Evolutionary conservation across 768 basidiomycete species (phyloP).

Genomic region (Lentinula sp.): DNA sequence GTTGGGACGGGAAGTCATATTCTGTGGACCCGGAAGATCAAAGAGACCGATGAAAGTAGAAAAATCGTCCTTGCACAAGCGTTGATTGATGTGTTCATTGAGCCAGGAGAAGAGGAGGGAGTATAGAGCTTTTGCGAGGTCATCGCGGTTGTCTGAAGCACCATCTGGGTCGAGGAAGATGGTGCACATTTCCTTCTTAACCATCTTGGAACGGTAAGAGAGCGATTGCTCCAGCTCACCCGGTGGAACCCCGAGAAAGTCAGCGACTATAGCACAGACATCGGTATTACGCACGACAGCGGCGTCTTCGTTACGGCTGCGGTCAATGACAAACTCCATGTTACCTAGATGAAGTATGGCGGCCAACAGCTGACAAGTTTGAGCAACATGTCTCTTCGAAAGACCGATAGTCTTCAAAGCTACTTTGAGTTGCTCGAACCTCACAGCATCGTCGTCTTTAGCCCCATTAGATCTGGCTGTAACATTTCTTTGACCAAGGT

Average conservation of each 20-base stretch:
- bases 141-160: constrained; percentile 88
- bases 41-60: constrained; percentile 88
- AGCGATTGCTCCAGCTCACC: constrained; percentile 71
- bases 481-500: constrained; percentile 68
- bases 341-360: constrained; percentile 97
- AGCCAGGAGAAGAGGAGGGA: constrained; percentile 94
- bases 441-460: constrained; percentile 74
- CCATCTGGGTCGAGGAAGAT: constrained; percentile 94
- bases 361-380: constrained; percentile 91
- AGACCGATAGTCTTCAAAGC: constrained; percentile 92
- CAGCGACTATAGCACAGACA: constrained; percentile 75
- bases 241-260: constrained; percentile 82
- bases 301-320: constrained; percentile 81
- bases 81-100: constrained; percentile 94
- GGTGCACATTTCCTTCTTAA: constrained; percentile 96
- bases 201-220: constrained; percentile 87
- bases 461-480: constrained; percentile 37
- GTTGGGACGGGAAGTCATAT: constrained; percentile 81
- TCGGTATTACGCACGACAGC: constrained; percentile 88
- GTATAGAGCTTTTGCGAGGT: constrained; percentile 90
- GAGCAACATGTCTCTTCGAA: constrained; percentile 91
- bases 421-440: constrained; percentile 91
- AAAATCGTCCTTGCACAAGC: constrained; percentile 91
- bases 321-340: constrained; percentile 85
- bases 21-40: constrained; percentile 91